Base-by-base conservation (phyloP, 495 filamentous ascomycete species). In the Talaromyces adpressus region DNA sequence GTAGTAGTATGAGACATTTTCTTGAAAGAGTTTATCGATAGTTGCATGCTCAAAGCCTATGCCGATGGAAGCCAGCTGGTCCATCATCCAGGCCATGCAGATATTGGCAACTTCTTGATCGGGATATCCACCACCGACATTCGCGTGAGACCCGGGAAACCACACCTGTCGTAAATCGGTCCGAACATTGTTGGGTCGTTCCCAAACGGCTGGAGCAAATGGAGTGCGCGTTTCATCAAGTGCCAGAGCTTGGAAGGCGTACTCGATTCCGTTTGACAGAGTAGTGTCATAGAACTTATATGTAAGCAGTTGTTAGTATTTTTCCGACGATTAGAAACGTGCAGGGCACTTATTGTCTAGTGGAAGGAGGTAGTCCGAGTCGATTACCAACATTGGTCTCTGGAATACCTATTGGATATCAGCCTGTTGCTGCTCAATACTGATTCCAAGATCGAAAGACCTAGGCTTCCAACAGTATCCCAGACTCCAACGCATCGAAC, bases 241-340 rank as follows among this genome's bases (percentile, higher is more conserved):
- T 0, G 87, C 88, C n/a, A 91, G 77, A 3, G 88, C 88, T 65
- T 91, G 89, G 65, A 91, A 90, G 8, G 85, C 88, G 67, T 89
- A 81, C 62, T 89, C 82, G 12, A 90, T 82, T 58, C 74, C 73
- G 62, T 82, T 76, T 4, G 79, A 79, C 0, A 89, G 70, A 20
- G 73, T 74, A 14, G 85, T 87, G 68, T 90, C 82, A 71, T 84
- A 83, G 73, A 88, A 87, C 23, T 73, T 71, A 65, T 77, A 49
- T 49, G 45, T 49, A 49, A 49, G 45, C 2, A n/a, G 8, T 14
- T 49, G 45, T 49, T 22, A 49, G 45, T 22, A 49, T 49, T 22
- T 49, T 49, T 14, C 16, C 18, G 6, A 5, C 45, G 7, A 8
- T 49, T 49, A 2, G 14, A 14, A 22, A 49, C 8, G 18, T 14